Percentiles rank a stretch among this genome's conserved stretches.
Conservation (phyloP, 1,284 basidiomycete genomes). For the Amylostereum areolatum region DNA sequence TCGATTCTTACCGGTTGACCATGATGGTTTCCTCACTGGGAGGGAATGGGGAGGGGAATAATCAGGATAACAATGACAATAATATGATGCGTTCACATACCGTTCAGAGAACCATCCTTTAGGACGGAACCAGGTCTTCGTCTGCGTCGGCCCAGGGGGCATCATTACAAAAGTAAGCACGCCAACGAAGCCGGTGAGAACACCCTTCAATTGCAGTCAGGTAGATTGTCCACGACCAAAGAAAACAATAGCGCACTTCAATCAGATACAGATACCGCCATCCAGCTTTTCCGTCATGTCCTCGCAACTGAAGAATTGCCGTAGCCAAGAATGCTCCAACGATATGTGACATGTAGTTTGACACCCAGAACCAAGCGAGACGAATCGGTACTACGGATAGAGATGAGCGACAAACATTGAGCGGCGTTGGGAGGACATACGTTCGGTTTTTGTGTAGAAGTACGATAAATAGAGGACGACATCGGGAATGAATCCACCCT, state of each 20-base stretch:
- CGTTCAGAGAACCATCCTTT: constrained; percentile 62
- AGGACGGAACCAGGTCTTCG: constrained; percentile 58
- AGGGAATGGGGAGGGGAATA: too few relatives aligned
- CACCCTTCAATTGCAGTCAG: constrained; percentile 27
- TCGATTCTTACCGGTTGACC: constrained; percentile 7
- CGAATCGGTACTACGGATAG: constrained; percentile 45
- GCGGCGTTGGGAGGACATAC: constrained; percentile 3
- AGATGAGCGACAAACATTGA: background rate
- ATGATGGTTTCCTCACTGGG: constrained; percentile 9
- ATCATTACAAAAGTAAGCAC: constrained; percentile 60
- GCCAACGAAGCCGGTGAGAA: constrained; percentile 49
- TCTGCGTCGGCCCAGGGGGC: constrained; percentile 68
- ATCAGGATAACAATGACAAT: background rate
- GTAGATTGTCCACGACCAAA: background rate
- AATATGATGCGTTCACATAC: background rate
- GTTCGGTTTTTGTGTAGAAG: constrained; percentile 63
- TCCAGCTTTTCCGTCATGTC: constrained; percentile 47
- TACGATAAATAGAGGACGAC: constrained; percentile 65
- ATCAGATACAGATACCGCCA: constrained; percentile 56
- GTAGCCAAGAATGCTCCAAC: constrained; percentile 58
- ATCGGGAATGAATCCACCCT: constrained; percentile 66
- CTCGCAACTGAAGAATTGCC: constrained; percentile 57
- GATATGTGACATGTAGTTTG: constrained; percentile 45
- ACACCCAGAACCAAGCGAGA: constrained; percentile 66
- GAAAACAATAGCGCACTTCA: constrained; percentile 14